Percentiles rank a stretch among this genome's conserved stretches.
Evolutionary conservation across 1,284 basidiomycete genomes (phyloP).

Genomic region (Inonotus obliquus): DNA sequence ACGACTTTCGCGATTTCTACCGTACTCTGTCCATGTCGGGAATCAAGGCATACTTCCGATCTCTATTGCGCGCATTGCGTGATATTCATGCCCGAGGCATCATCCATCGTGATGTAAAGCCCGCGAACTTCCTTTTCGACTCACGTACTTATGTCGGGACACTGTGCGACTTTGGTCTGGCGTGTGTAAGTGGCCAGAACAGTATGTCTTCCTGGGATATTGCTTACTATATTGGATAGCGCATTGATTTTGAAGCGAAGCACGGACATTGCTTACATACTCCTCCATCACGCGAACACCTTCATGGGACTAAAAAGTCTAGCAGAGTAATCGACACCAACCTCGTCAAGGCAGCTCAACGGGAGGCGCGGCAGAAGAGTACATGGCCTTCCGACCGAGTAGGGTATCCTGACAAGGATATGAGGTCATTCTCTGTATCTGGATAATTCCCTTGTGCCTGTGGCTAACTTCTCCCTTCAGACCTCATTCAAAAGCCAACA

Average conservation of each 20-base stretch:
- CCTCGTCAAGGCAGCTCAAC: conserved; percentile 46
- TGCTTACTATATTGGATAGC: conserved; percentile 22
- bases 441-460: conserved; percentile 1
- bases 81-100: conserved; percentile 88
- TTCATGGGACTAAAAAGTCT: conserved; percentile 58
- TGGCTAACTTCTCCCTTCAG: conserved; percentile 32
- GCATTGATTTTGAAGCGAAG: conserved; percentile 31
- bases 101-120: conserved; percentile 97
- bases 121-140: conserved; percentile 97
- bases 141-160: conserved; percentile 80
- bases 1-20: conserved; percentile 89
- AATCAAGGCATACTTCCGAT: conserved; percentile 86
- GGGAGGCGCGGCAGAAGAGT: conserved; percentile 59
- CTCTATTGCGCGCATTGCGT: conserved; percentile 85
- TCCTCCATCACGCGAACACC: conserved; percentile 48
- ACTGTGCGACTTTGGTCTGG: conserved; percentile 94
- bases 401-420: conserved; percentile 69
- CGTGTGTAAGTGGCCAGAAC: conserved; percentile 57
- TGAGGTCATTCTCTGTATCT: conserved; percentile 37
- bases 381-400: conserved; percentile 57
- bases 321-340: conserved; percentile 39
- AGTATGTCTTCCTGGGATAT: neutral
- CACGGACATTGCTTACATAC: conserved; percentile 72
- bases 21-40: conserved; percentile 64
- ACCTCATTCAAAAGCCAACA: conserved; percentile 89